Evolutionary conservation across 345 rosid species (phyloP).

Genomic region (Eutrema yunnanense): DNA sequence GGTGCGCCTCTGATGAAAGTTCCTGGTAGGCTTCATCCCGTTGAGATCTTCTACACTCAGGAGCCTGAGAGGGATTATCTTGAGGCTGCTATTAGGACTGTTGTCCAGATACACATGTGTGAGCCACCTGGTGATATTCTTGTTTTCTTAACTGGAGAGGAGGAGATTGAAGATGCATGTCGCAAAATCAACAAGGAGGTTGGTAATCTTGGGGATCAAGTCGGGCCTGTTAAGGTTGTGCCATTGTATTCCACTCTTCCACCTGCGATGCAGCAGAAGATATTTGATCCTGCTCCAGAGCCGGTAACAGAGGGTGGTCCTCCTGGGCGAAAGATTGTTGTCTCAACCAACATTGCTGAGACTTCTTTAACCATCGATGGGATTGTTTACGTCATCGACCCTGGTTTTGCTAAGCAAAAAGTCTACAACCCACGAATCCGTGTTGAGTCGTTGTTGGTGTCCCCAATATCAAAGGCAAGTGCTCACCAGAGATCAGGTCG

Average conservation of each 20-base stretch:
- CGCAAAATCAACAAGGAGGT: conserved; percentile 75
- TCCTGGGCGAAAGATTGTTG: conserved; percentile 92
- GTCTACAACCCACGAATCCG: conserved; percentile 95
- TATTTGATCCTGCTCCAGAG: conserved; percentile 95
- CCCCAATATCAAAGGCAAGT: conserved; percentile 98
- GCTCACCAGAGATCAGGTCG: conserved; percentile 99
- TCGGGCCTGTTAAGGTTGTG: conserved; percentile 86
- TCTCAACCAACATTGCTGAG: conserved; percentile 95
- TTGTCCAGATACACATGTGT: conserved; percentile 83
- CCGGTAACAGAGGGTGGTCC: conserved; percentile 76
- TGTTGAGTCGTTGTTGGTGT: conserved; percentile 89
- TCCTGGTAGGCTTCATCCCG: conserved; percentile 98
- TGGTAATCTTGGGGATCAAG: conserved; percentile 72
- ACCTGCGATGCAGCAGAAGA: conserved; percentile 98
- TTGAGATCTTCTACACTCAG: conserved; percentile 90
- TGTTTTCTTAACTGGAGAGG: conserved; percentile 97
- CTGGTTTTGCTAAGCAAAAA: conserved; percentile 93
- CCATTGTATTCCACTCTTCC: conserved; percentile 97
- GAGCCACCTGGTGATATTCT: conserved; percentile 92
- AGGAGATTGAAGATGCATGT: conserved; percentile 99
- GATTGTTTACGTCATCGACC: conserved; percentile 93
- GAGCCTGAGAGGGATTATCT: conserved; percentile 98
- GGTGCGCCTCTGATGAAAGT: conserved; percentile 98
- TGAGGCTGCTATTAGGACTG: conserved; percentile 92
- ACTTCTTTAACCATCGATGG: conserved; percentile 98